A percentile compares a stretch with the other conserved stretches of the same genome.
Conservation (phyloP, 2,329 filamentous ascomycete genomes). For the Aspergillus texensis region DNA sequence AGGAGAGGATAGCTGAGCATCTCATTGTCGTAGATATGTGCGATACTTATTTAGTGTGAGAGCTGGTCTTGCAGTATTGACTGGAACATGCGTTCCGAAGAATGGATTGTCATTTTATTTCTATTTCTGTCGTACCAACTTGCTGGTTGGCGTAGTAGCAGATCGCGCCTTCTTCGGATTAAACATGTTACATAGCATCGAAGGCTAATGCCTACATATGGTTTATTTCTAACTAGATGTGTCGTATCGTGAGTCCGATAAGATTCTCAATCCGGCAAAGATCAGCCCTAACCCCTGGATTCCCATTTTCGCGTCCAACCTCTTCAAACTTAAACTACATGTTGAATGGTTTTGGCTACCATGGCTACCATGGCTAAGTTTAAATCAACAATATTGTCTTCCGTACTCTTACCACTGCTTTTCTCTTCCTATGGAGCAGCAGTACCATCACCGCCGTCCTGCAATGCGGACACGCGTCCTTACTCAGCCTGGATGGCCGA, state of each 20-base stretch:
- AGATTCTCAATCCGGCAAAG: background rate
- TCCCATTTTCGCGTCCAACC: background rate
- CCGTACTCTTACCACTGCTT: background rate
- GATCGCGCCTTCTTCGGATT: too few species aligned
- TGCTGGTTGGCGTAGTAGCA: too few species aligned
- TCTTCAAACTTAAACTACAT: background rate
- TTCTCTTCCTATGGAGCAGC: background rate
- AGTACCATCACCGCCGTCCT: background rate
- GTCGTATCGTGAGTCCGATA: background rate
- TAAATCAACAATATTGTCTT: background rate
- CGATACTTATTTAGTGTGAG: too few species aligned
- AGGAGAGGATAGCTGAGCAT: too few species aligned
- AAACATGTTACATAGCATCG: too few species aligned
- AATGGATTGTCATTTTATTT: too few species aligned
- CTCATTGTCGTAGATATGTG: too few species aligned
- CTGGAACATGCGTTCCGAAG: too few species aligned
- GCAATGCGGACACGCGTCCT: constrained; percentile 12
- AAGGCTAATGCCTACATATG: background rate
- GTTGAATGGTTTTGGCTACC: background rate
- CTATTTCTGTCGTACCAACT: too few species aligned
- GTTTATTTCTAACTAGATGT: background rate
- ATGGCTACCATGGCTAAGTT: background rate
- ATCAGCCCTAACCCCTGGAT: background rate
- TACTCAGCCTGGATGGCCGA: constrained; percentile 33
- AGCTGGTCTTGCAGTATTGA: too few species aligned